Evolutionary conservation across 163 green algal genomes (phyloP), one percentile per base, ranked within the genome.

Genomic region (Trebouxiophyceae sp.): DNA sequence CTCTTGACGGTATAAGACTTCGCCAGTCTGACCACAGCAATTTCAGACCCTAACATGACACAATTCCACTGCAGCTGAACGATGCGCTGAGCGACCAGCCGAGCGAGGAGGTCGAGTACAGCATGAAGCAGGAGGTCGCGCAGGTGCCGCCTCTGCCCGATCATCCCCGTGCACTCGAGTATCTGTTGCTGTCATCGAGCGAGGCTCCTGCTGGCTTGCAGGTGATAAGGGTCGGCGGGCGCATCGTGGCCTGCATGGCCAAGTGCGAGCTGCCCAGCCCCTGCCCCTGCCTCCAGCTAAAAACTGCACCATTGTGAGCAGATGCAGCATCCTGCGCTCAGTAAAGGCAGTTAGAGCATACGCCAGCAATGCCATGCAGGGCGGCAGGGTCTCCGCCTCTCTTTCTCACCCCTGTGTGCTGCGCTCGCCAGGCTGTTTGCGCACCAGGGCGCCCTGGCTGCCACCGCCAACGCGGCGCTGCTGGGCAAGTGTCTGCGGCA

Each of bases 401-500:
- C n/a, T n/a, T n/a, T n/a, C n/a, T n/a, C n/a, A n/a, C n/a, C n/a
- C 45, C 45, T 54, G 16, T 54, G 45, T 65, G 66, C 28, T 27
- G 2, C 45, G 23, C 6, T 7, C 34, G 65, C 46, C 71, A 88
- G 78, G 69, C 87, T 81, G 56, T 93, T 81, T 63, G 57, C 61
- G 1, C 74, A 87, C 60, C 54, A 50, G 0, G 33, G 70, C 32
- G 61, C 62, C 1, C 72, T 91, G 32, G 79, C 81, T 47, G 86
- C 79, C n/a, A 82, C 85, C 26, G 86, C 77, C 58, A 89, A 90
- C 63, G 75, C 84, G 6, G 61, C 89, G 65, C 67, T 88, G 59
- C 74, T 95, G 57, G 8, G 62, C 34, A 93, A 93, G 63, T 75
- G 60, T 39, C 73, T 92, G 27, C 73, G 65, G 24, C 66, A 84